Evolutionary conservation across 768 basidiomycete genomes (phyloP), one percentile per base, ranked within the genome.

Genomic region (Exidia glandulosa): DNA sequence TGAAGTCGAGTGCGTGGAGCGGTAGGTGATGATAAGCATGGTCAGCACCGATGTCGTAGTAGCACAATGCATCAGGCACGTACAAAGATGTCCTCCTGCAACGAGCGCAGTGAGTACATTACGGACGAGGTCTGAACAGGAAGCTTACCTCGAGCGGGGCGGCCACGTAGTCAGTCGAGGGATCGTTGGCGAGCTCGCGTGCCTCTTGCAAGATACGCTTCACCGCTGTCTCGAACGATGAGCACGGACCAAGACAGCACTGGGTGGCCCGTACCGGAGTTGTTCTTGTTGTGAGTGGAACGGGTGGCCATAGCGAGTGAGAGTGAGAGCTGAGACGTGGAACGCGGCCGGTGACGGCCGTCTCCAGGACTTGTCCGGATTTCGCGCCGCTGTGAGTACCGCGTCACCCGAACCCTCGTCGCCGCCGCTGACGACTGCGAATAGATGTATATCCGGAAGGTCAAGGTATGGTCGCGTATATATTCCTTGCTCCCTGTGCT

Each of bases 161-260:
- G 19, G 94, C 95, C 59, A 83, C 76, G 68, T 95, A 97, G 68
- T 95, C 94, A 1, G 87, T 85, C 57, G 82, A 85, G 60, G 88
- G 84, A 71, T 95, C 94, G 58, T 81, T 84, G 1, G 86, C 84
- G 14, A 97, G 81, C 68, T 98, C 94, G 62, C 83, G 78, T 3
- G 94, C 94, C 73, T 98, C 95, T 71, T 93, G 92, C 86, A 98
- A 88, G 65, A 98, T 96, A 34, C 95, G 85, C 75, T 97, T 97
- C 57, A 96, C 90, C 59, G 93, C 94, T 89, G 64, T 32, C 19
- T 19, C 2, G 16, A 13, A 33, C 32, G 23, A 36, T 57, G 12
- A 47, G 27, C 32, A 13, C 54, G 19, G n/a, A 2, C 23, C 10
- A 23, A 33, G 5, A 12, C 27, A 52, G 31, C 32, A 57, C 45